A percentile compares a stretch with the other conserved stretches of the same genome.
Conservation (phyloP, 2,329 filamentous ascomycete genomes). For the Clathrospora elynae region DNA sequence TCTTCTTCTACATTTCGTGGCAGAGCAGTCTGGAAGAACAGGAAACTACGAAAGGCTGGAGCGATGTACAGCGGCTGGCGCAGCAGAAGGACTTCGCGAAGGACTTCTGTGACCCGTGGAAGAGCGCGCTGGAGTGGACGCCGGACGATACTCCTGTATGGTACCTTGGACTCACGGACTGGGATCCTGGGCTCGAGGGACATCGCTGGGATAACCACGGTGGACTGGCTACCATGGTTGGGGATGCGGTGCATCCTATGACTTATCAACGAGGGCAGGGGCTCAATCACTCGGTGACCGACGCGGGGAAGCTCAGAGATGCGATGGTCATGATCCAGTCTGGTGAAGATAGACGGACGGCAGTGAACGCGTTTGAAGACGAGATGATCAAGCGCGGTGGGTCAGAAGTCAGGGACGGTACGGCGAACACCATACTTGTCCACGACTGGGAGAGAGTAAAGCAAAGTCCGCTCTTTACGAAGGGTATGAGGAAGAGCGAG, state of each 20-base stretch:
- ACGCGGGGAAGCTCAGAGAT: conserved; percentile 50
- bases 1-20: conserved; percentile 58
- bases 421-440: conserved; percentile 42
- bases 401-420: conserved; percentile 40
- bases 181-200: conserved; percentile 40
- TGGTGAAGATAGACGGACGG: conserved; percentile 29
- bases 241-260: conserved; percentile 52
- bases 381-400: conserved; percentile 51
- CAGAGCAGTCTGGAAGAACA: conserved; percentile 49
- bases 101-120: conserved; percentile 53
- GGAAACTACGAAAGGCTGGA: conserved; percentile 44
- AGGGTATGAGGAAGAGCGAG: conserved; percentile 37
- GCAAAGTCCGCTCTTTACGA: conserved; percentile 41
- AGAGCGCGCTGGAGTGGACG: conserved; percentile 46
- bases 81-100: conserved; percentile 51
- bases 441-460: conserved; percentile 48
- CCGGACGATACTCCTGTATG: conserved; percentile 41
- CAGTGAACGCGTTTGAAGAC: conserved; percentile 50
- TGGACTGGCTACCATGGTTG: conserved; percentile 47
- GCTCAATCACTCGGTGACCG: conserved; percentile 55
- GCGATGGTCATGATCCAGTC: conserved; percentile 34
- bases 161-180: conserved; percentile 45
- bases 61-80: conserved; percentile 44
- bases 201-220: conserved; percentile 43
- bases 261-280: conserved; percentile 56